Conservation (phyloP, 805 yeast genomes). For the Candida morakotiae region DNA sequence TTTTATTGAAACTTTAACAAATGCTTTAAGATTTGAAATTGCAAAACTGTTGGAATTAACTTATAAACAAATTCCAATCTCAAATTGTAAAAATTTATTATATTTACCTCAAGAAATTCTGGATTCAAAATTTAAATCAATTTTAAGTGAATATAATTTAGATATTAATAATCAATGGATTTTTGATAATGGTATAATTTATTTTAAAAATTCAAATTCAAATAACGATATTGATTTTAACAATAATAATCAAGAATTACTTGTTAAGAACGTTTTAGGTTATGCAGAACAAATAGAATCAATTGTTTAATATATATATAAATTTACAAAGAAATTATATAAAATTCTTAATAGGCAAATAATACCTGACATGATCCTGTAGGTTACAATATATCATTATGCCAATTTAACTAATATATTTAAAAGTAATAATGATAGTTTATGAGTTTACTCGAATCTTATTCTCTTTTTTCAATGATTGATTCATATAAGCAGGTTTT, state of each 20-base stretch:
- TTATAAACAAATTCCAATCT: slow-evolving; percentile 69
- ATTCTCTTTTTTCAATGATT: too few relatives aligned
- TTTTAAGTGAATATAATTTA: slow-evolving; percentile 29
- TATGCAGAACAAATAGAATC: slow-evolving; percentile 93
- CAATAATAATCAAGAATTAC: slow-evolving; percentile 36
- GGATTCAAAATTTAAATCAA: slow-evolving; percentile 27
- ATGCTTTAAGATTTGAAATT: slow-evolving; percentile 81
- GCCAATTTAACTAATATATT: too few relatives aligned
- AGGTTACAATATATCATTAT: too few relatives aligned
- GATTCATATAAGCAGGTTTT: too few relatives aligned
- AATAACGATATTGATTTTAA: slow-evolving; percentile 36
- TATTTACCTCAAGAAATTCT: slow-evolving; percentile 52
- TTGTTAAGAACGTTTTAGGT: slow-evolving; percentile 66
- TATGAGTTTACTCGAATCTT: too few relatives aligned
- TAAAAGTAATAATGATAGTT: too few relatives aligned
- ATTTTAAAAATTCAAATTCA: slow-evolving; percentile 47
- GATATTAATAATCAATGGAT: slow-evolving; percentile 27
- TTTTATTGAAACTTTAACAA: slow-evolving; percentile 69
- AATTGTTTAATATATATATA: slow-evolving; percentile 43
- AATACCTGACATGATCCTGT: too few relatives aligned
- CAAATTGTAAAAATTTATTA: slow-evolving; percentile 76
- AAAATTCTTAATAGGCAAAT: too few relatives aligned
- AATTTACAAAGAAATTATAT: background rate
- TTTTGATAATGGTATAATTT: slow-evolving; percentile 28
- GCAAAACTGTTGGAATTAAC: slow-evolving; percentile 79